These are phyloP conservation scores for Pseudocercospora vitis DNA, from an alignment of 2,329 filamentous ascomycete species.

Conservation along the genomic window DNA sequence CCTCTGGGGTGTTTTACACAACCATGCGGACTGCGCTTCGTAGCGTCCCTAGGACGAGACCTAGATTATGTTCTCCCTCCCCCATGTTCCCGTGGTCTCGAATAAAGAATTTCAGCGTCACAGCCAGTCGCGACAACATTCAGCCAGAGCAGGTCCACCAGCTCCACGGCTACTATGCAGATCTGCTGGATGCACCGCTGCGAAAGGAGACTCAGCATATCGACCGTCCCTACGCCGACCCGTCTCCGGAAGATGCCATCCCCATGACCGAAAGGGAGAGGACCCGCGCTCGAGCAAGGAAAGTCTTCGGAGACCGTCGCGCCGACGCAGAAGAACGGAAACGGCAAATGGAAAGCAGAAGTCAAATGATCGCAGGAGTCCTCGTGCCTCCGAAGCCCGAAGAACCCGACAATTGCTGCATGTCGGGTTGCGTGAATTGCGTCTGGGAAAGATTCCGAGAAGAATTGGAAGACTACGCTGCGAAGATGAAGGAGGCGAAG, in stretches of 20 bases:
- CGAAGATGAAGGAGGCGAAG: conserved; percentile 64
- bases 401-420: conserved; percentile 98
- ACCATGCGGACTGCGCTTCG: conserved; percentile 23
- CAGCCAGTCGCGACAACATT: conserved; percentile 15
- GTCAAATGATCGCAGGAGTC: conserved; percentile 72
- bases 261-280: conserved; percentile 55
- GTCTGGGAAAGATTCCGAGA: conserved; percentile 93
- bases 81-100: conserved; percentile 6
- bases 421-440: conserved; percentile 97
- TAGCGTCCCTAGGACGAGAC: conserved; percentile 5
- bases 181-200: conserved; percentile 30
- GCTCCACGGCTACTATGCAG: conserved; percentile 32
- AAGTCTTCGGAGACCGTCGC: conserved; percentile 80
- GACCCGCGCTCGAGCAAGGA: conserved; percentile 58
- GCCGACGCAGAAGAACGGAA: conserved; percentile 70
- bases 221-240: conserved; percentile 29
- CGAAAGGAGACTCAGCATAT: conserved; percentile 19
- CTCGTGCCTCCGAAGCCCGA: conserved; percentile 77
- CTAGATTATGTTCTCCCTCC: neutral
- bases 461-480: conserved; percentile 86
- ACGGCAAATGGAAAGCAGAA: conserved; percentile 59
- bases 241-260: conserved; percentile 34
- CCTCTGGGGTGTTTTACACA: no score
- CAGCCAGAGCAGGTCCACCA: conserved; percentile 34
- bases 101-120: neutral